Conservation (phyloP, 345 rosid genomes). For the Litchi chinensis region DNA sequence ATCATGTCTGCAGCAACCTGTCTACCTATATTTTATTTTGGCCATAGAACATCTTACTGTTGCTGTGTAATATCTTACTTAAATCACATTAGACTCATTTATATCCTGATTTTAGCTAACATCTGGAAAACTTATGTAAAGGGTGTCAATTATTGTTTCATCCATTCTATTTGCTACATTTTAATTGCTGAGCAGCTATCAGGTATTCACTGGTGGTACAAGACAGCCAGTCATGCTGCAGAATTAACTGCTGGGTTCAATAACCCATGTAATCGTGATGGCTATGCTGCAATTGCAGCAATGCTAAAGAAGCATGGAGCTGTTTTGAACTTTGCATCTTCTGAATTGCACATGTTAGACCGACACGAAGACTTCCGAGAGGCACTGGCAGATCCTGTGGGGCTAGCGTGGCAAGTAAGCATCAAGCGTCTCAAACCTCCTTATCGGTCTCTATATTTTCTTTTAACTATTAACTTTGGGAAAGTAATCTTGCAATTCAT, state of each 20-base stretch:
- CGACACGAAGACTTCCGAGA: conserved; percentile 60
- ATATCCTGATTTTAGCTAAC: not conserved
- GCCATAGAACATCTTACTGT: not conserved
- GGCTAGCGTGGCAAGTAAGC: conserved; percentile 87
- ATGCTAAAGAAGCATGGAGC: conserved; percentile 77
- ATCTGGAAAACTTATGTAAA: not conserved
- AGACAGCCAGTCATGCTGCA: conserved; percentile 94
- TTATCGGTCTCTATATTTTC: not conserved
- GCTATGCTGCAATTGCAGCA: conserved; percentile 72
- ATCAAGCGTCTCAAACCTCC: conserved; percentile 5
- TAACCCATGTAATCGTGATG: conserved; percentile 91
- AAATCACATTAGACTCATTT: not conserved
- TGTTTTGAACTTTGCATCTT: conserved; percentile 64
- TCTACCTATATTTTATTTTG: not conserved
- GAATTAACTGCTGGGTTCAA: conserved; percentile 92
- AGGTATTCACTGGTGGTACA: conserved; percentile 97
- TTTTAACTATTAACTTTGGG: conserved; percentile 3
- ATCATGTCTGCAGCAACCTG: not conserved
- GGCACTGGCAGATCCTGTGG: conserved; percentile 72
- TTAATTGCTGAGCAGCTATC: conserved; percentile 76
- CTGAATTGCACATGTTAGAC: conserved; percentile 55
- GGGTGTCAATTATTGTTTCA: conserved; percentile 24
- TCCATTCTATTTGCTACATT: conserved; percentile 36
- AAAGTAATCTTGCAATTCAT: not conserved
- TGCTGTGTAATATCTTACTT: not conserved